phyloP scores from a whole-genome alignment of 164 flowering plant species.

The Liquidambar formosana region DNA sequence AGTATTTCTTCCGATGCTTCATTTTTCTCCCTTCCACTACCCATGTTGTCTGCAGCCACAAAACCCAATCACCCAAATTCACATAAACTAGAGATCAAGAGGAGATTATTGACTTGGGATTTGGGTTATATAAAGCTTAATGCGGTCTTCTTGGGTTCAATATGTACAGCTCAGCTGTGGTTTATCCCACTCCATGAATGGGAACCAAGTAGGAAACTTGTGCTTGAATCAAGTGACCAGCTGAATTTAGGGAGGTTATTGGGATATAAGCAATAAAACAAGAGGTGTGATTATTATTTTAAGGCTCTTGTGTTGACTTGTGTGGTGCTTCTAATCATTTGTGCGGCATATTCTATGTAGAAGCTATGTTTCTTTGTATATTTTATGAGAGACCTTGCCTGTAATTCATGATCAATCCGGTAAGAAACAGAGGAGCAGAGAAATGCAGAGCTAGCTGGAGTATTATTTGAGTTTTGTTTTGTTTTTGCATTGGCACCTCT shows the following conservation, averaged over 20 bases:
- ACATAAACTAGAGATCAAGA: conserved; percentile 2
- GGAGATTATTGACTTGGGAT: neutral
- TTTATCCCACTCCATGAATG: conserved; percentile 26
- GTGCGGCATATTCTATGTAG: conserved; percentile 6
- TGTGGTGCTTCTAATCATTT: conserved; percentile 40
- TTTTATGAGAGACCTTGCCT: conserved; percentile 17
- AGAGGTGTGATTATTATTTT: conserved; percentile 6
- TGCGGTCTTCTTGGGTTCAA: conserved; percentile 3
- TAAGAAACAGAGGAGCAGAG: conserved; percentile 22
- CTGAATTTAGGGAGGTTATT: conserved; percentile 39
- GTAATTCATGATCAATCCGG: conserved; percentile 18
- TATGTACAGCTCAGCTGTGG: conserved; percentile 22
- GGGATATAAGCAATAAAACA: conserved; percentile 17
- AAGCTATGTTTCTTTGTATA: conserved; percentile 11
- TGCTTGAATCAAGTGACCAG: conserved; percentile 35
- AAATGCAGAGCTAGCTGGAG: conserved; percentile 16
- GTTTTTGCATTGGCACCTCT: neutral
- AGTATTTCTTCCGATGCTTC: too few species aligned
- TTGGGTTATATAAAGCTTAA: conserved; percentile 3
- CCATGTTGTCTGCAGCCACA: conserved; percentile 26
- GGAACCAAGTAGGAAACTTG: conserved; percentile 41
- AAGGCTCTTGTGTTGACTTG: conserved; percentile 36
- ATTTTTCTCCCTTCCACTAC: conserved; percentile 20
- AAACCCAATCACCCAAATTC: neutral
- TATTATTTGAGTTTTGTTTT: neutral